Base-by-base conservation (phyloP, 495 filamentous ascomycete species). In the Amniculicola lignicola region DNA sequence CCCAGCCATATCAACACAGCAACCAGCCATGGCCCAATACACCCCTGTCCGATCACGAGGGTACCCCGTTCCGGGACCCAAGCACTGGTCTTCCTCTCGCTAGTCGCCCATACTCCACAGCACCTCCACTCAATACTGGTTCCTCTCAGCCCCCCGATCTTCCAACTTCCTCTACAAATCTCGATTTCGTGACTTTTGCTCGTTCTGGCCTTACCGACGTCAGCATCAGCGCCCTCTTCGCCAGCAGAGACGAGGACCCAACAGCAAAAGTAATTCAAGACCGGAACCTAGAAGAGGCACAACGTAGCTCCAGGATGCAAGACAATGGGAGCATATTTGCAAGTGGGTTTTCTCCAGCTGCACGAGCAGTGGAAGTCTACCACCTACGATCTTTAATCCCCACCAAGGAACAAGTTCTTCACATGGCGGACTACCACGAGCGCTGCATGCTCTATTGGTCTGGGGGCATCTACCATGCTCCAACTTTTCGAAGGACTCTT, bases 401-500 rank as follows among this genome's bases (percentile, higher is more conserved):
- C 0, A 44, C 25, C 9, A 66, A 62, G 37, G 18, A 35, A 16
- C 69, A 71, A 29, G 60, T 73, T 4, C 54, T 68, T 21, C 59
- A 59, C 28, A 61, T 76, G 6, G 67, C 67, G 11, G 50, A 68
- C 14, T 77, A 72, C 57, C 73, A 77, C 45, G 65, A 61, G 24
- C 61, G 68, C 12, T 67, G 59, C 39, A 61, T 77, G 18, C 62
- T 73, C 3, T 60, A 60, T 7, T 77, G 73, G 70, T 67, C 67
- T 39, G 52, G 52, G 19, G 67, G 69, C 18, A 63, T 70, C 4
- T 74, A 70, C 23, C 70, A 72, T 45, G 59, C 64, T n/a, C 60
- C 55, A 0, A 65, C 59, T 0, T 70, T 77, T 21, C 59, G 59
- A 1, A 38, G 54, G 24, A 55, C 67, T n/a, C 44, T 75, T 4